Conservation (phyloP, 1,139 yeast genomes). For the Suhomyces ambrosiae region DNA sequence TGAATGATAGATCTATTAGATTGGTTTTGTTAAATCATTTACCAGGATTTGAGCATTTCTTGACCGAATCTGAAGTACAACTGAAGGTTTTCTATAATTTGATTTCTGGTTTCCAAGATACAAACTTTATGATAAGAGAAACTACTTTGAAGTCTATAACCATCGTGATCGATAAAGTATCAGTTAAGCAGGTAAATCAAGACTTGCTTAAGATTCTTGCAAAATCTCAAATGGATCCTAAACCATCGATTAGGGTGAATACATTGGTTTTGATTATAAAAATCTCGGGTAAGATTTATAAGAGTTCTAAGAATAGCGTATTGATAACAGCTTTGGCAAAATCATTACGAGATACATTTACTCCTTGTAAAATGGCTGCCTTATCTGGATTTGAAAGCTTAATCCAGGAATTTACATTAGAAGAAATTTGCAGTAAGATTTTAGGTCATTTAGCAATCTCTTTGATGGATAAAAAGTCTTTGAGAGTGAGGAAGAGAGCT, state of each 20-base stretch:
- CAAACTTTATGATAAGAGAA: slow-evolving; percentile 77
- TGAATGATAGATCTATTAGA: slow-evolving; percentile 77
- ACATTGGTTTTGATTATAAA: slow-evolving; percentile 77
- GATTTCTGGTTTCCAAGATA: slow-evolving; percentile 80
- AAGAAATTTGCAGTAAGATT: slow-evolving; percentile 78
- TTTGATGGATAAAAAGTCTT: slow-evolving; percentile 68
- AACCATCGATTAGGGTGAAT: slow-evolving; percentile 82
- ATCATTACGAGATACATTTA: slow-evolving; percentile 77
- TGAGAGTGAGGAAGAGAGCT: slow-evolving; percentile 73
- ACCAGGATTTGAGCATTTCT: slow-evolving; percentile 52
- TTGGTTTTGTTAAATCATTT: slow-evolving; percentile 66
- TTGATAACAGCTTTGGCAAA: slow-evolving; percentile 85
- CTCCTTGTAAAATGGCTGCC: slow-evolving; percentile 78
- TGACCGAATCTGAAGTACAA: slow-evolving; percentile 66
- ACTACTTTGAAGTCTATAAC: slow-evolving; percentile 76
- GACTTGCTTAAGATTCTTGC: slow-evolving; percentile 82
- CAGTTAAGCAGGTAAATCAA: slow-evolving; percentile 83
- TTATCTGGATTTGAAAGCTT: slow-evolving; percentile 71
- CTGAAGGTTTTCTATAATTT: slow-evolving; percentile 68
- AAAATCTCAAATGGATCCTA: slow-evolving; percentile 82
- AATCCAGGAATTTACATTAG: slow-evolving; percentile 67
- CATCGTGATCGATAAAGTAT: slow-evolving; percentile 62
- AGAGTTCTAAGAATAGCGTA: slow-evolving; percentile 64
- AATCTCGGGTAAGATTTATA: slow-evolving; percentile 65
- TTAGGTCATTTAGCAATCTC: slow-evolving; percentile 85